A percentile compares a stretch with the other conserved stretches of the same genome.
These are phyloP conservation scores for Adiantum capillusveneris DNA, from an alignment of 75 land plant genomes.

Conservation along the genomic window DNA sequence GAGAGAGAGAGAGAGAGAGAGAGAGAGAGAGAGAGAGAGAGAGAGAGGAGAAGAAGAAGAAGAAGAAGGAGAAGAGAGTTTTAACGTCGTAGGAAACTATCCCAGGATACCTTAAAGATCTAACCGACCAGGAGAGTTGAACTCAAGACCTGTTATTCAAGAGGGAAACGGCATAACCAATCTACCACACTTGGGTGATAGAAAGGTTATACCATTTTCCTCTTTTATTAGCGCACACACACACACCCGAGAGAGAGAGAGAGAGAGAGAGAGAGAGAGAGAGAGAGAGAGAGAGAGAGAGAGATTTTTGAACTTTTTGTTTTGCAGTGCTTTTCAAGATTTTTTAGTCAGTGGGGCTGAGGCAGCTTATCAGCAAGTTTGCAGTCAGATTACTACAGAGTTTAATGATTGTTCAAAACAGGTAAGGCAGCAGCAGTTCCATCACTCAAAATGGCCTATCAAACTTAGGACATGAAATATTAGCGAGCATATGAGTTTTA, in stretches of 20 bases:
- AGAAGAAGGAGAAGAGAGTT: neutral
- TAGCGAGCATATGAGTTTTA: no score
- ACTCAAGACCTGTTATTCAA: no score
- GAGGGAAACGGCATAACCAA: no score
- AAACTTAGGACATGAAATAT: no score
- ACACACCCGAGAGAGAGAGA: slow-evolving; percentile 4
- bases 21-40: neutral
- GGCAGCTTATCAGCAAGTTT: slow-evolving; percentile 57
- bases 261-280: slow-evolving; percentile 6
- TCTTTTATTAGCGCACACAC: no score
- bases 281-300: slow-evolving; percentile 3
- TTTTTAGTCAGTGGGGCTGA: slow-evolving; percentile 63
- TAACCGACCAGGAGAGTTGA: no score
- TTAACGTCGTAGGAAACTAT: no score
- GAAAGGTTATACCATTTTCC: no score
- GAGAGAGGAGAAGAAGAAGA: neutral
- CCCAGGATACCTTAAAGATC: no score
- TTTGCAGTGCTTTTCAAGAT: slow-evolving; percentile 71
- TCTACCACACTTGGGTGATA: no score
- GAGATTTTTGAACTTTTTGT: neutral
- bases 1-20: neutral
- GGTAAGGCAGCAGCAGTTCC: slow-evolving; percentile 20
- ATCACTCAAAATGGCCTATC: no score
- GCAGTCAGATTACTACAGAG: slow-evolving; percentile 59
- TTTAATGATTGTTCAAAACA: slow-evolving; percentile 86